Evolutionary conservation across 2,329 filamentous ascomycete genomes (phyloP).

Genomic region (Aureobasidium sp.): DNA sequence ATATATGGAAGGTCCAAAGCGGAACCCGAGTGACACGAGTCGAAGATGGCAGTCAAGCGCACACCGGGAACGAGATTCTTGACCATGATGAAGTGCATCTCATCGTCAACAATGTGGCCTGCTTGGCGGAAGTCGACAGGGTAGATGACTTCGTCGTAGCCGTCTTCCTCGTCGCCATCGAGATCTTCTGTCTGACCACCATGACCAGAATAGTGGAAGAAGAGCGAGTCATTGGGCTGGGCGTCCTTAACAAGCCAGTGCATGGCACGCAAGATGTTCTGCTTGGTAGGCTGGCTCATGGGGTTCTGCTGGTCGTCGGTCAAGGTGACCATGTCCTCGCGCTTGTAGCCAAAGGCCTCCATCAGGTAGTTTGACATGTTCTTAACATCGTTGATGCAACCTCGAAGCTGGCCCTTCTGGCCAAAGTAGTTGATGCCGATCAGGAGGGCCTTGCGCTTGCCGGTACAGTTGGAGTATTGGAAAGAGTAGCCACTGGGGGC

Average conservation of each 20-base stretch:
- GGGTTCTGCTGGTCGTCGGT: constrained; percentile 96
- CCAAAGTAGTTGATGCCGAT: constrained; percentile 97
- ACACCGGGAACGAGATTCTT: constrained; percentile 72
- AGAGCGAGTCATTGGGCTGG: constrained; percentile 83
- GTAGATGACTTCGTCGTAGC: constrained; percentile 78
- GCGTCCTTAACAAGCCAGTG: constrained; percentile 97
- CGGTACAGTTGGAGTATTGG: constrained; percentile 87
- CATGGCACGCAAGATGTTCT: constrained; percentile 92
- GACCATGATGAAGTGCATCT: constrained; percentile 78
- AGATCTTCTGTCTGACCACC: constrained; percentile 75
- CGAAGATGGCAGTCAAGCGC: constrained; percentile 73
- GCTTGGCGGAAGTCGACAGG: constrained; percentile 72
- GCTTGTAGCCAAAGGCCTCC: constrained; percentile 82
- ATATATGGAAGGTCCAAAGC: constrained; percentile 72
- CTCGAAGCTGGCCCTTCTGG: constrained; percentile 80
- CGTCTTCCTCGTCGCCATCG: constrained; percentile 74
- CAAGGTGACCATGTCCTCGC: constrained; percentile 94
- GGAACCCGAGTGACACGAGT: constrained; percentile 73
- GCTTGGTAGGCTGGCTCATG: constrained; percentile 94
- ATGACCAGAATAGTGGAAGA: constrained; percentile 94
- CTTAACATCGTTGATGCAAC: constrained; percentile 95
- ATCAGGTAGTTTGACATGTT: constrained; percentile 93
- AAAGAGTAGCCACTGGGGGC: constrained; percentile 76
- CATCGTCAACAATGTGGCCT: constrained; percentile 78
- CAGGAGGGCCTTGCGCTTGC: constrained; percentile 77